Evolutionary conservation across 257 asterid genomes (phyloP).

Genomic region (Scutellaria galericulata): DNA sequence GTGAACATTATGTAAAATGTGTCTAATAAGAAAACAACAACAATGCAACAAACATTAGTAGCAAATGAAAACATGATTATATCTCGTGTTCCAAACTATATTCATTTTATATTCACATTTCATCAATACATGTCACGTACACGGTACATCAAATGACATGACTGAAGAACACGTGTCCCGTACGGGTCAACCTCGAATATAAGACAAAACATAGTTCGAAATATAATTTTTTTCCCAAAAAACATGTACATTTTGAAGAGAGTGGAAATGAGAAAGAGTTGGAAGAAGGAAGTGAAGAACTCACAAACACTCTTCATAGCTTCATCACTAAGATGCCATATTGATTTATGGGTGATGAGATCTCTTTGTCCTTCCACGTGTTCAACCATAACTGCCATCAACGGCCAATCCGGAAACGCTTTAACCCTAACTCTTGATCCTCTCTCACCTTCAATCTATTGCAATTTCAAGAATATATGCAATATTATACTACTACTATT

Average conservation of each 20-base stretch:
- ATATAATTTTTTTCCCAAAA: too few relatives aligned
- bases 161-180: too few relatives aligned
- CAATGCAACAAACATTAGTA: too few relatives aligned
- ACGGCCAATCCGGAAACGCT: constrained; percentile 78
- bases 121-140: too few relatives aligned
- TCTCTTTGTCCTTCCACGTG: constrained; percentile 83
- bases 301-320: constrained; percentile 82
- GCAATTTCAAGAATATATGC: not conserved
- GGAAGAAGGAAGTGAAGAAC: constrained; percentile 28
- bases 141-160: too few relatives aligned
- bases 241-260: not conserved
- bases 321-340: constrained; percentile 87
- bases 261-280: too few relatives aligned
- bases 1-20: constrained; percentile 86
- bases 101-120: too few relatives aligned
- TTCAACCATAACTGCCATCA: constrained; percentile 88
- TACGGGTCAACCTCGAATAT: too few relatives aligned
- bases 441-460: constrained; percentile 47
- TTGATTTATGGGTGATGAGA: constrained; percentile 79
- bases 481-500: too few relatives aligned
- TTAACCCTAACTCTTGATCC: constrained; percentile 38
- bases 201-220: too few relatives aligned
- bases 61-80: too few relatives aligned
- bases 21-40: constrained; percentile 41
- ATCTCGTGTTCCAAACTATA: too few relatives aligned